phyloP scores from a whole-genome alignment of 768 basidiomycete species.

The Boletus pseudo-olivaceus region DNA sequence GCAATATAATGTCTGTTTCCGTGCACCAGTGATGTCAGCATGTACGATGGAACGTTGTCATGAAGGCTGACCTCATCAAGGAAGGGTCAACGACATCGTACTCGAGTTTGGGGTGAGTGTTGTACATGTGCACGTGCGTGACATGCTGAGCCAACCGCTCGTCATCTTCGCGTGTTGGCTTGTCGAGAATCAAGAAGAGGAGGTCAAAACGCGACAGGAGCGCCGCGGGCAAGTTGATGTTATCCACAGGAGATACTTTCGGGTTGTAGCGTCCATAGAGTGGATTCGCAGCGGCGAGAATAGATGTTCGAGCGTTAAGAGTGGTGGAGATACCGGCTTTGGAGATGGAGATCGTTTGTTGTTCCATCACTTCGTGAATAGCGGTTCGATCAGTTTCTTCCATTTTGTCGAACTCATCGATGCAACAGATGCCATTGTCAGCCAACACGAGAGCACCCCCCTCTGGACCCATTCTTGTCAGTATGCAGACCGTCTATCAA shows the following conservation, averaged over 20 bases:
- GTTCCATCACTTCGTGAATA: constrained; percentile 99
- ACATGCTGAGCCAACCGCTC: constrained; percentile 96
- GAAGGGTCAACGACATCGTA: constrained; percentile 81
- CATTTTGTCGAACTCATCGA: constrained; percentile 99
- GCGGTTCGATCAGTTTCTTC: constrained; percentile 96
- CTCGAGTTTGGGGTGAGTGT: constrained; percentile 80
- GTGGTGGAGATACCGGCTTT: constrained; percentile 99
- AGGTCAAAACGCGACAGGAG: constrained; percentile 95
- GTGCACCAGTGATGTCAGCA: constrained; percentile 1
- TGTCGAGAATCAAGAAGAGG: constrained; percentile 95
- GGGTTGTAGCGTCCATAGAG: constrained; percentile 98
- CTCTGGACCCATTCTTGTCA: constrained; percentile 52
- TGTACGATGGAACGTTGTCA: not conserved
- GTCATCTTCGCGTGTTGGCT: constrained; percentile 91
- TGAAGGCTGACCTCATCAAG: constrained; percentile 70
- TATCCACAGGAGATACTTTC: constrained; percentile 96
- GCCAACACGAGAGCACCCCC: constrained; percentile 98
- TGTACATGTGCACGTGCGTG: constrained; percentile 97
- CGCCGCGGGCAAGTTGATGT: constrained; percentile 98
- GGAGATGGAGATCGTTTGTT: constrained; percentile 98
- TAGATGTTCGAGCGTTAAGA: constrained; percentile 94
- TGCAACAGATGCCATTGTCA: constrained; percentile 99
- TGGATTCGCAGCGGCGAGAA: constrained; percentile 97
- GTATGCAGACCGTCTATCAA: not conserved
- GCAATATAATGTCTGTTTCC: constrained; percentile 87